Evolutionary conservation across 2,329 filamentous ascomycete genomes (phyloP).

Genomic region (Microsporum audouinii): DNA sequence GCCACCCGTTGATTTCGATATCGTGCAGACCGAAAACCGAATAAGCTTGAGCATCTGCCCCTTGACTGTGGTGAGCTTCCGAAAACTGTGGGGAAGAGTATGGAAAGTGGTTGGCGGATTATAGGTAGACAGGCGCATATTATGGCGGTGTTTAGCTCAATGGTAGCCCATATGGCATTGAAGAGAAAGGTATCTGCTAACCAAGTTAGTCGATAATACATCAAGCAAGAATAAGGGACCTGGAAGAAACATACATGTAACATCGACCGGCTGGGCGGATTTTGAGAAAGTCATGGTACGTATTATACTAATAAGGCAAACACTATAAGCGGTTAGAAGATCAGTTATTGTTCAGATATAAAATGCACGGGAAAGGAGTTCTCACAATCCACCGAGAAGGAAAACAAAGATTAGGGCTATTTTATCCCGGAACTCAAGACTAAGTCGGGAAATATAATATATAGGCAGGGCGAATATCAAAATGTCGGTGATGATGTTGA

Average conservation of each 20-base stretch:
- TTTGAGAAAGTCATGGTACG: constrained; percentile 20
- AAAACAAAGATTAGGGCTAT: constrained; percentile 13
- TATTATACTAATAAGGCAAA: constrained; percentile 34
- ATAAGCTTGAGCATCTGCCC: background rate
- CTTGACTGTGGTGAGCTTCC: background rate
- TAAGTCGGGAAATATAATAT: constrained; percentile 8
- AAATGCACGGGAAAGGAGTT: background rate
- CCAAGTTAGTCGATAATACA: background rate
- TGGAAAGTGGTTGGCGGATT: constrained; percentile 9
- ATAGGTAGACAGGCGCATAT: constrained; percentile 28
- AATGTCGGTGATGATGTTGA: constrained; percentile 12
- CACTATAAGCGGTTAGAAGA: constrained; percentile 15
- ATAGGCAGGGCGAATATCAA: constrained; percentile 11
- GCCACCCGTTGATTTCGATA: background rate
- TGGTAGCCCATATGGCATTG: constrained; percentile 22
- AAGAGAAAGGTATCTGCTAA: constrained; percentile 2
- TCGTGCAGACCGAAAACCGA: background rate
- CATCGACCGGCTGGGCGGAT: constrained; percentile 1
- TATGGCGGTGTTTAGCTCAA: constrained; percentile 29
- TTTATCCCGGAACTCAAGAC: constrained; percentile 10
- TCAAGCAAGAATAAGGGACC: background rate
- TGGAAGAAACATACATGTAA: constrained; percentile 9
- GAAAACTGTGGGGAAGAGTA: constrained; percentile 8
- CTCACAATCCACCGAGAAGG: constrained; percentile 12
- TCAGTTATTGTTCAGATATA: background rate